Conservation (phyloP, 2,329 filamentous ascomycete genomes). For the Curvularia spicifera region DNA sequence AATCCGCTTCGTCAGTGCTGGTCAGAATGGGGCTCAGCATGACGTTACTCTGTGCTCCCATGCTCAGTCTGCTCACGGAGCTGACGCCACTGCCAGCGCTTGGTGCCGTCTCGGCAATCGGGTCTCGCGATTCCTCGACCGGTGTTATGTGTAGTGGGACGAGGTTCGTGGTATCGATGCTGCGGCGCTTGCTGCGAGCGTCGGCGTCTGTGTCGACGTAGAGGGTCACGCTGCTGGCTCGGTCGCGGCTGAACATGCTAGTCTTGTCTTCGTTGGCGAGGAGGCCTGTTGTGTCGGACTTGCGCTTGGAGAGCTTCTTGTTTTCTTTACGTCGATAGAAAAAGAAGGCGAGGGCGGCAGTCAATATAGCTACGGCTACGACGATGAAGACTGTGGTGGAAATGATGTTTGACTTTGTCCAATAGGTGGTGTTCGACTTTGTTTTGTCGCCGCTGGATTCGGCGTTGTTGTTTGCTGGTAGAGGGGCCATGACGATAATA, state of each 20-base stretch:
- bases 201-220: slow-evolving; percentile 38
- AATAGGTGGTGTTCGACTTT: slow-evolving; percentile 26
- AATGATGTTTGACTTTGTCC: slow-evolving; percentile 38
- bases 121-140: slow-evolving; percentile 24
- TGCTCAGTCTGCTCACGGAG: slow-evolving; percentile 23
- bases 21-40: slow-evolving; percentile 32
- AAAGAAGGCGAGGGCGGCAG: slow-evolving; percentile 29
- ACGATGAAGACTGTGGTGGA: slow-evolving; percentile 34
- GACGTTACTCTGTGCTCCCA: slow-evolving; percentile 24
- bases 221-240: slow-evolving; percentile 38
- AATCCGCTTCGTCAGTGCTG: slow-evolving; percentile 31
- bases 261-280: slow-evolving; percentile 40
- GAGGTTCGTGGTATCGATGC: slow-evolving; percentile 33
- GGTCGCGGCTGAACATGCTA: slow-evolving; percentile 43
- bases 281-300: slow-evolving; percentile 34
- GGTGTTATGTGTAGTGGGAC: slow-evolving; percentile 40
- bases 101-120: slow-evolving; percentile 16
- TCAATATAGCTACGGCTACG: slow-evolving; percentile 30
- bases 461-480: slow-evolving; percentile 27
- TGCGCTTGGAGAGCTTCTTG: slow-evolving; percentile 31
- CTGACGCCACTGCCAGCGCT: slow-evolving; percentile 29
- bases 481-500: slow-evolving; percentile 33
- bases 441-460: slow-evolving; percentile 15
- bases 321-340: slow-evolving; percentile 32
- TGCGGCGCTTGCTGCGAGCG: slow-evolving; percentile 25